A percentile compares a stretch with the other conserved stretches of the same genome.
Conservation (phyloP, 1,284 basidiomycete species). For the Ceratobasidium sp. region DNA sequence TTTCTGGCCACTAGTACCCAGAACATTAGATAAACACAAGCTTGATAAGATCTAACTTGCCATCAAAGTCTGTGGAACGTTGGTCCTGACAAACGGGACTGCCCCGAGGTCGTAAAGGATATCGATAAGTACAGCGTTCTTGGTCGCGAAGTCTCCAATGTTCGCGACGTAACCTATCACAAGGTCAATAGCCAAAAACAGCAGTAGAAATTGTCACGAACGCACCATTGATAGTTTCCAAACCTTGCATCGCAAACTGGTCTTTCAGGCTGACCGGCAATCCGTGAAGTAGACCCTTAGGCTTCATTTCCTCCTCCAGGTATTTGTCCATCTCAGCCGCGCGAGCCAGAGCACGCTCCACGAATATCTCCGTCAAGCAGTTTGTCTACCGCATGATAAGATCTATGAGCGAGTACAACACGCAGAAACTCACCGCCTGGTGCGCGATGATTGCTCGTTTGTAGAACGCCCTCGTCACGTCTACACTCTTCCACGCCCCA, state of each 20-base stretch:
- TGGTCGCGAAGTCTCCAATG: too few species aligned
- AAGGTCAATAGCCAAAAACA: too few species aligned
- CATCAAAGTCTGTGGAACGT: constrained; percentile 68
- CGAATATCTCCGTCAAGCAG: constrained; percentile 63
- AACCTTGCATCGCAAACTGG: constrained; percentile 66
- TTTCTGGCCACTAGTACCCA: constrained; percentile 57
- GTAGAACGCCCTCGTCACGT: constrained; percentile 81
- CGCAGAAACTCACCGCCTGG: constrained; percentile 72
- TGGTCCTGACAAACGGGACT: constrained; percentile 71
- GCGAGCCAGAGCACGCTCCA: constrained; percentile 59
- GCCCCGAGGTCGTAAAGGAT: constrained; percentile 60
- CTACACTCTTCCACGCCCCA: constrained; percentile 71
- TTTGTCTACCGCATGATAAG: constrained; percentile 51
- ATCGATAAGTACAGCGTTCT: too few species aligned
- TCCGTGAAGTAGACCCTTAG: constrained; percentile 64
- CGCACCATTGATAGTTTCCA: constrained; percentile 58
- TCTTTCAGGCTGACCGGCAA: constrained; percentile 70
- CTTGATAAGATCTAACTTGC: too few species aligned
- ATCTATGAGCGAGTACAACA: too few species aligned
- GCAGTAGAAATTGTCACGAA: too few species aligned
- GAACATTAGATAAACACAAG: too few species aligned
- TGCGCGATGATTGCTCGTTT: constrained; percentile 87
- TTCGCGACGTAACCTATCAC: too few species aligned
- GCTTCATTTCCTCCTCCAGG: constrained; percentile 57
- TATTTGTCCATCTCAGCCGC: constrained; percentile 61